These are phyloP conservation scores for Baorangia bicolor DNA, from an alignment of 768 basidiomycete genomes.

Conservation along the genomic window DNA sequence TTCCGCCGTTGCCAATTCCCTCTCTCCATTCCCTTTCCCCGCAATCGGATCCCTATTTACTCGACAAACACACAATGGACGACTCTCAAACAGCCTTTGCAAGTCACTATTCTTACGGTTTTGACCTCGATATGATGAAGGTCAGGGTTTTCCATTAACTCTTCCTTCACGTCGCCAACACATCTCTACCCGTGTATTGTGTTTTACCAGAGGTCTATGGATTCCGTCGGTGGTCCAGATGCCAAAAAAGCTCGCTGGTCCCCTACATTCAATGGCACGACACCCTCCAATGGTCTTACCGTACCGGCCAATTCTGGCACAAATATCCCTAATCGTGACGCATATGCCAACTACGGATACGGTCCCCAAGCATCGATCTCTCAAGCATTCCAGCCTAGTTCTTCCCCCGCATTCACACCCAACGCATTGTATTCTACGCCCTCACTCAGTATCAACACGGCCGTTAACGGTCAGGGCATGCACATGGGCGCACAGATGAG, in stretches of 20 bases:
- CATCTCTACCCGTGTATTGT: background rate
- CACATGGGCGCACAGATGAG: constrained; percentile 61
- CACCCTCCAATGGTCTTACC: constrained; percentile 37
- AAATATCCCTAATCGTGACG: constrained; percentile 52
- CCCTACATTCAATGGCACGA: constrained; percentile 47
- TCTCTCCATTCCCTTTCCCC: constrained; percentile 40
- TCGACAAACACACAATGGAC: constrained; percentile 52
- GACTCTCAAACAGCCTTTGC: constrained; percentile 72
- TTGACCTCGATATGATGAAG: constrained; percentile 95
- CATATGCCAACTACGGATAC: constrained; percentile 87
- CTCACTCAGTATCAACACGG: constrained; percentile 65
- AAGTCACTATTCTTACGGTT: constrained; percentile 68
- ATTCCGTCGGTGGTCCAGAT: constrained; percentile 76
- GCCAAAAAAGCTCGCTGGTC: constrained; percentile 92
- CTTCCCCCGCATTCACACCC: constrained; percentile 48
- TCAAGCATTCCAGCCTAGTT: constrained; percentile 49
- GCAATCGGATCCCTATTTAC: constrained; percentile 24
- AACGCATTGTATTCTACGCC: constrained; percentile 75
- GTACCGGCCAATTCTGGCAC: constrained; percentile 37
- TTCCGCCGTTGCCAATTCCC: constrained; percentile 51
- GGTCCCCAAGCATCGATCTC: constrained; percentile 68
- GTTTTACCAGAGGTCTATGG: constrained; percentile 73
- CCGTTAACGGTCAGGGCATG: constrained; percentile 42
- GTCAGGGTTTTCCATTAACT: constrained; percentile 36
- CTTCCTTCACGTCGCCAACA: constrained; percentile 2